These are phyloP conservation scores for Articulospora tetracladia DNA, from an alignment of 495 filamentous ascomycete species.

Conservation along the genomic window DNA sequence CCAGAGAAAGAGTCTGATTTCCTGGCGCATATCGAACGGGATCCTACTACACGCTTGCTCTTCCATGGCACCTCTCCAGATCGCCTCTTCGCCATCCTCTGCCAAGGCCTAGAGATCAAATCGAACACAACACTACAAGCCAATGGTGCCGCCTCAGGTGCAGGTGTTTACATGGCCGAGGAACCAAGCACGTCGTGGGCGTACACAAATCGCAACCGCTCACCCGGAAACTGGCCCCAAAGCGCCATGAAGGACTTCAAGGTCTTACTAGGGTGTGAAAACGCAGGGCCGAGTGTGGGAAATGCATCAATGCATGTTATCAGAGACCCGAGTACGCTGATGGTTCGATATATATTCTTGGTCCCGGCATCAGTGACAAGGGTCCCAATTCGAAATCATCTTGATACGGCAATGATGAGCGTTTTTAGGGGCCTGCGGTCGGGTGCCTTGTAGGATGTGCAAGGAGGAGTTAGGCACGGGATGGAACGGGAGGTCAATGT, in stretches of 20 bases:
- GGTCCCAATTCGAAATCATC: slow-evolving; percentile 21
- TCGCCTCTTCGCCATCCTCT: slow-evolving; percentile 28
- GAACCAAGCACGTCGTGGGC: slow-evolving; percentile 24
- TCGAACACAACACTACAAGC: slow-evolving; percentile 25
- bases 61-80: slow-evolving; percentile 33
- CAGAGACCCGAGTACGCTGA: slow-evolving; percentile 22
- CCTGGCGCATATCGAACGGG: slow-evolving; percentile 2
- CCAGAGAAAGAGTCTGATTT: slow-evolving; percentile 26
- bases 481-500: not conserved
- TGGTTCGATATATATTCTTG: slow-evolving; percentile 32
- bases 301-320: slow-evolving; percentile 25
- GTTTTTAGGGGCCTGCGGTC: slow-evolving; percentile 17
- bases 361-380: slow-evolving; percentile 5
- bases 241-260: slow-evolving; percentile 22
- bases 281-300: slow-evolving; percentile 14
- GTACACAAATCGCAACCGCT: slow-evolving; percentile 9
- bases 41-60: slow-evolving; percentile 19
- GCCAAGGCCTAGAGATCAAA: slow-evolving; percentile 25
- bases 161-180: slow-evolving; percentile 31
- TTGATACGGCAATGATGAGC: slow-evolving; percentile 26
- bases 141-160: slow-evolving; percentile 28
- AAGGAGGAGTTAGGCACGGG: not conserved
- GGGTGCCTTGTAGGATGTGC: slow-evolving; percentile 1
- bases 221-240: slow-evolving; percentile 18
- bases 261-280: slow-evolving; percentile 30